These are phyloP conservation scores for Lyophyllum shimeji DNA, from an alignment of 768 basidiomycete species.

Conservation along the genomic window DNA sequence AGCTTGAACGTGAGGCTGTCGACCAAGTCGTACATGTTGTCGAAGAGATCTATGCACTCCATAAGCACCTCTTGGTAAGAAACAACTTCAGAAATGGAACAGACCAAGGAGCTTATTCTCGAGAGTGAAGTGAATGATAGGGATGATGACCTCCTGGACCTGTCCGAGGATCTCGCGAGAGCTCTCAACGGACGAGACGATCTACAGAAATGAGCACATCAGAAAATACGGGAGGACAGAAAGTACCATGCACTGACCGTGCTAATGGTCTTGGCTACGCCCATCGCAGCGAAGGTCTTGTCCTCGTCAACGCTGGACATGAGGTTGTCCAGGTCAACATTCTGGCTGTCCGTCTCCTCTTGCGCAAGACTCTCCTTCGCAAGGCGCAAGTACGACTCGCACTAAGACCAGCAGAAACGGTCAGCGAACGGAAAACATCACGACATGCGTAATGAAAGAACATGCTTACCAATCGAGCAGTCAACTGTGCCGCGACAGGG, in stretches of 20 bases:
- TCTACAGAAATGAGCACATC: slow-evolving; percentile 36
- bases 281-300: slow-evolving; percentile 87
- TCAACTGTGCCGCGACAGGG: slow-evolving; percentile 81
- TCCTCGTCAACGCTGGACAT: slow-evolving; percentile 69
- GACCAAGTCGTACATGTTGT: slow-evolving; percentile 84
- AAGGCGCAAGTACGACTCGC: slow-evolving; percentile 80
- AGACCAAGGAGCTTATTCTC: slow-evolving; percentile 75
- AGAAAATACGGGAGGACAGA: slow-evolving; percentile 4
- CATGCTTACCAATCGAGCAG: slow-evolving; percentile 66
- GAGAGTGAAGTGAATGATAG: slow-evolving; percentile 73
- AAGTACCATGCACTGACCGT: slow-evolving; percentile 48
- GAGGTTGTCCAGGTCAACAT: slow-evolving; percentile 55
- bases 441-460: neutral
- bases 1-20: slow-evolving; percentile 85
- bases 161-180: slow-evolving; percentile 74
- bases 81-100: slow-evolving; percentile 19
- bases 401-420: slow-evolving; percentile 38
- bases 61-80: neutral
- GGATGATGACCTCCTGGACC: slow-evolving; percentile 80
- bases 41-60: slow-evolving; percentile 65
- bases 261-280: slow-evolving; percentile 80
- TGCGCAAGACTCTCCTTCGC: slow-evolving; percentile 63
- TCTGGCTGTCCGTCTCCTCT: slow-evolving; percentile 49
- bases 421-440: neutral
- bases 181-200: slow-evolving; percentile 72